Conservation (phyloP, 2,329 filamentous ascomycete genomes). For the Sarocladium strictum region DNA sequence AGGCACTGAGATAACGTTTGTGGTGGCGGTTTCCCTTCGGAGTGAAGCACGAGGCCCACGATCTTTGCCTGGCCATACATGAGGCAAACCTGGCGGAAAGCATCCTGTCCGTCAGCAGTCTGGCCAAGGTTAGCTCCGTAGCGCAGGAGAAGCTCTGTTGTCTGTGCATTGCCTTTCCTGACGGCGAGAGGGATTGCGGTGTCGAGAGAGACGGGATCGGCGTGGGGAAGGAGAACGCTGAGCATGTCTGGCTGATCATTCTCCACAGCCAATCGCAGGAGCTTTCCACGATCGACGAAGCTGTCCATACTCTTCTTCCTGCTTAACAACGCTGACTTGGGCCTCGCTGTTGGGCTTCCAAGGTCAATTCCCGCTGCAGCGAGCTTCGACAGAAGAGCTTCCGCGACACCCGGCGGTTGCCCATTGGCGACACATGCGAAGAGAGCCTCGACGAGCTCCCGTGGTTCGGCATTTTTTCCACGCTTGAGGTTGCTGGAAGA, state of each 20-base stretch:
- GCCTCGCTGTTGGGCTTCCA: slow-evolving; percentile 38
- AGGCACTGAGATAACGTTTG: slow-evolving; percentile 42
- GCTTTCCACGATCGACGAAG: slow-evolving; percentile 40
- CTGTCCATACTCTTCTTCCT: slow-evolving; percentile 45
- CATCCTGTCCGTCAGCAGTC: slow-evolving; percentile 44
- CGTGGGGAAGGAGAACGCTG: slow-evolving; percentile 46
- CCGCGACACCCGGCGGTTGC: slow-evolving; percentile 49
- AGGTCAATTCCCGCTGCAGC: slow-evolving; percentile 44
- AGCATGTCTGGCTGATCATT: slow-evolving; percentile 47
- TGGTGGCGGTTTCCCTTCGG: slow-evolving; percentile 39
- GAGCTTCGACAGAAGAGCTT: slow-evolving; percentile 47
- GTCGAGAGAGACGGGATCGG: slow-evolving; percentile 45
- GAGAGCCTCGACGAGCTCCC: slow-evolving; percentile 47
- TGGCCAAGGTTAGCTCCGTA: slow-evolving; percentile 45
- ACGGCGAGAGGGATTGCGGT: slow-evolving; percentile 44
- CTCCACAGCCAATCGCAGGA: slow-evolving; percentile 45
- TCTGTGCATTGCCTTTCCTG: slow-evolving; percentile 32
- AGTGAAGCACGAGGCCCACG: slow-evolving; percentile 42
- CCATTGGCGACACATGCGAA: slow-evolving; percentile 27
- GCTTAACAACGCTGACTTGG: slow-evolving; percentile 40
- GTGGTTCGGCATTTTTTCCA: slow-evolving; percentile 46
- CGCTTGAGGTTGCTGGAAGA: slow-evolving; percentile 34
- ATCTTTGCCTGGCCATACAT: slow-evolving; percentile 39
- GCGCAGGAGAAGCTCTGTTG: slow-evolving; percentile 41
- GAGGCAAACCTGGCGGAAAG: slow-evolving; percentile 46